Evolutionary conservation across 495 filamentous ascomycete genomes (phyloP).

Genomic region (Viridothelium virens): DNA sequence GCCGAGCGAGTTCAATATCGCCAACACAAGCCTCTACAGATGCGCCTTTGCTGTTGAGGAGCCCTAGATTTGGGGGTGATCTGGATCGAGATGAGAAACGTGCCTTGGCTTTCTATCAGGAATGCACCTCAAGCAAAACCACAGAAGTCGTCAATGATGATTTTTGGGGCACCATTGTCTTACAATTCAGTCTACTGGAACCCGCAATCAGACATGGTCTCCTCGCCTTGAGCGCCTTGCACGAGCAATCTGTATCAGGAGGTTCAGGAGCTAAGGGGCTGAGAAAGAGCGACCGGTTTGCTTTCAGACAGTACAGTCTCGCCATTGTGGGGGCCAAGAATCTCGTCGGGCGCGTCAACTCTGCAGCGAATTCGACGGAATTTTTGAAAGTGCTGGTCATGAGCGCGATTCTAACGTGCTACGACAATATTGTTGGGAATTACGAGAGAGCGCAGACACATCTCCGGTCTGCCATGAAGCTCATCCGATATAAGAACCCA

Average conservation of each 20-base stretch:
- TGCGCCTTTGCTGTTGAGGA: background rate
- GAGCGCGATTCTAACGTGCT: background rate
- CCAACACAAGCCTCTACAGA: background rate
- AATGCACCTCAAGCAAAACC: constrained; percentile 41
- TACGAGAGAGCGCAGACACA: background rate
- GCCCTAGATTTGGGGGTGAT: constrained; percentile 14
- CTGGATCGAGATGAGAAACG: constrained; percentile 30
- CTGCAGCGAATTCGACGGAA: background rate
- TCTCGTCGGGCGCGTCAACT: background rate
- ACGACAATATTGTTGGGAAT: background rate
- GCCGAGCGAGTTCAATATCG: background rate
- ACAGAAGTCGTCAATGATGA: constrained; percentile 44
- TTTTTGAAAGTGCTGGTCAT: background rate
- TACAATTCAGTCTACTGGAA: constrained; percentile 49
- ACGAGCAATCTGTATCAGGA: constrained; percentile 33
- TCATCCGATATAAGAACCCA: background rate
- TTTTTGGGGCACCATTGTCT: constrained; percentile 53
- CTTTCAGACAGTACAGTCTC: background rate
- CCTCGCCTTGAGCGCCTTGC: constrained; percentile 48
- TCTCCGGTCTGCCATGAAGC: background rate
- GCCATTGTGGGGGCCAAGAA: background rate
- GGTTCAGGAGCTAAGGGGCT: background rate
- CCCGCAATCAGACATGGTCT: constrained; percentile 55
- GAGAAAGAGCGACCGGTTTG: background rate
- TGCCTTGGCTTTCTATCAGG: constrained; percentile 20